Evolutionary conservation across 306 rosid species (phyloP).

Genomic region (Cicer yamashitae): DNA sequence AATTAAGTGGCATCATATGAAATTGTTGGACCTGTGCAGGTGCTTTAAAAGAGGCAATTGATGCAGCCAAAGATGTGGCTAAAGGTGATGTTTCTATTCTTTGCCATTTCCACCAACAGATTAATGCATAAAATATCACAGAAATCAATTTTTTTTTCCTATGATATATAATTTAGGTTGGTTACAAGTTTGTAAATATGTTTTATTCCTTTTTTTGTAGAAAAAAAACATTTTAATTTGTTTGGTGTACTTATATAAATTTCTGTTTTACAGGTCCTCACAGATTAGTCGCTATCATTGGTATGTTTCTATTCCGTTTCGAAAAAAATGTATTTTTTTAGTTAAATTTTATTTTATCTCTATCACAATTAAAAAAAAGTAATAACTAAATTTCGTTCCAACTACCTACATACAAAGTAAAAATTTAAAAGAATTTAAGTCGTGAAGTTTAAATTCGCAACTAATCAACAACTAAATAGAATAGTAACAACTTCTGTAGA

Average conservation of each 20-base stretch:
- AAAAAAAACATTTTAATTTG: not conserved
- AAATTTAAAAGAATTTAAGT: not conserved
- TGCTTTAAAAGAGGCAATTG: not conserved
- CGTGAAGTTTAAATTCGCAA: not conserved
- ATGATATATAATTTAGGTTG: not conserved
- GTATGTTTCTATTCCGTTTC: not conserved
- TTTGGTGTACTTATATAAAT: not conserved
- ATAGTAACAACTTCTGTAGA: not conserved
- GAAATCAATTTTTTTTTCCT: too few relatives aligned
- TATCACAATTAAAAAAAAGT: too few relatives aligned
- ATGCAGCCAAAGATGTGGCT: not conserved
- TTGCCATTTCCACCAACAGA: not conserved
- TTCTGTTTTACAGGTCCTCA: conserved; percentile 22
- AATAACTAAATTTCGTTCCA: too few relatives aligned
- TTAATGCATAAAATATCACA: not conserved
- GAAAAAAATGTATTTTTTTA: too few relatives aligned
- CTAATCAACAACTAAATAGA: not conserved
- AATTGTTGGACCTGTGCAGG: not conserved
- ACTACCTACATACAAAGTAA: not conserved
- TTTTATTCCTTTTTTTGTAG: not conserved
- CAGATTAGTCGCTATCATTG: conserved; percentile 1
- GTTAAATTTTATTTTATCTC: too few relatives aligned
- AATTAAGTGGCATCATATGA: too few relatives aligned
- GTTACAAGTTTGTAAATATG: not conserved
- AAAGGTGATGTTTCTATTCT: conserved; percentile 19